These are phyloP conservation scores for Trichosporon sp. DNA, from an alignment of 1,284 basidiomycete species.

Conservation along the genomic window DNA sequence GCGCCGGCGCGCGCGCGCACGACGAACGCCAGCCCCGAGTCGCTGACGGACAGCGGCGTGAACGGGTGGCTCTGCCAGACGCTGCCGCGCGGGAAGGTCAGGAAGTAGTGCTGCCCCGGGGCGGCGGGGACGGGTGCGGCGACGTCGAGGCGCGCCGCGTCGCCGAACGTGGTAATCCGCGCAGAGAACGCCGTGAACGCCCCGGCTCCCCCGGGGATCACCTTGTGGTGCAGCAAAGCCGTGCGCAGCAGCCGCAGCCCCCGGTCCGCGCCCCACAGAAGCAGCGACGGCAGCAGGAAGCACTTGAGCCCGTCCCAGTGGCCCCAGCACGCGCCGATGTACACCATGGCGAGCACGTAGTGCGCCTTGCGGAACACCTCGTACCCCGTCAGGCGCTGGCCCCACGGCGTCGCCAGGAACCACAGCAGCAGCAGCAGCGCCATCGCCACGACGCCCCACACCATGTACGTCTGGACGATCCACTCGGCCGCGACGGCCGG, in stretches of 20 bases:
- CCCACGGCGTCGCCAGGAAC: constrained; percentile 24
- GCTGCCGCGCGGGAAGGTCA: constrained; percentile 27
- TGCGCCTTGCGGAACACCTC: constrained; percentile 39
- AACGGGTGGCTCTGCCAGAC: constrained; percentile 41
- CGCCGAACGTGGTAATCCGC: constrained; percentile 21
- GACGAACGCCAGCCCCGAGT: constrained; percentile 24
- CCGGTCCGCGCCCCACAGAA: constrained; percentile 32
- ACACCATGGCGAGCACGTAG: constrained; percentile 35
- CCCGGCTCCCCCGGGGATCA: constrained; percentile 28
- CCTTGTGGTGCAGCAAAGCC: constrained; percentile 29
- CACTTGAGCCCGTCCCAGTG: constrained; percentile 35
- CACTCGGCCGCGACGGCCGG: constrained; percentile 24
- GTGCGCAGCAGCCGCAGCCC: constrained; percentile 27
- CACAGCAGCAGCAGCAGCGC: constrained; percentile 30
- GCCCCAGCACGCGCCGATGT: constrained; percentile 35
- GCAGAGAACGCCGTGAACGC: constrained; percentile 27
- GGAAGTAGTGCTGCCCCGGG: constrained; percentile 36
- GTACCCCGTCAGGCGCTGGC: constrained; percentile 28
- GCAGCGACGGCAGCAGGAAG: constrained; percentile 32
- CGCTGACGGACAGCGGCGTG: constrained; percentile 32
- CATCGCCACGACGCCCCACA: constrained; percentile 35
- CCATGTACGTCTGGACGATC: constrained; percentile 34
- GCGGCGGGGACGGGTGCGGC: constrained; percentile 15
- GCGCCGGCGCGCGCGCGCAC: constrained; percentile 32
- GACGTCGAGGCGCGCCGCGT: constrained; percentile 32